Evolutionary conservation across 768 basidiomycete genomes (phyloP).

Genomic region (Clavaria fumosa): DNA sequence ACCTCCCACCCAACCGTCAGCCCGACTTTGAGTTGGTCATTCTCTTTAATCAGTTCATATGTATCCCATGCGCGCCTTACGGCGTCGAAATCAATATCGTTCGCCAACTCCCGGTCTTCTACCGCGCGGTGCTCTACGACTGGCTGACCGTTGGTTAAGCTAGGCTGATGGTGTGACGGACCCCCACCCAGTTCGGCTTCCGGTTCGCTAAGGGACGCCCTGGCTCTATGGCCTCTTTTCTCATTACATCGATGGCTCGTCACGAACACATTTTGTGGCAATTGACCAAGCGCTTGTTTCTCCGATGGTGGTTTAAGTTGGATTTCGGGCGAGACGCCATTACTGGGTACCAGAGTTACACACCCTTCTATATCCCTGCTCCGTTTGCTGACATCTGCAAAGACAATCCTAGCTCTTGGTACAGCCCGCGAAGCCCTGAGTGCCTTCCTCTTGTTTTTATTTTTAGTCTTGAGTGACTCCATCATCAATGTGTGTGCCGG

Average conservation of each 20-base stretch:
- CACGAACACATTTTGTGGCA: constrained; percentile 53
- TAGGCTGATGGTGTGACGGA: neutral
- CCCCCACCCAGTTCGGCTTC: constrained; percentile 14
- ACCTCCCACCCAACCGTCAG: constrained; percentile 37
- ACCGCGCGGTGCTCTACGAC: neutral
- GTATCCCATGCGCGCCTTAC: constrained; percentile 19
- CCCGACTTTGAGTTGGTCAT: constrained; percentile 17
- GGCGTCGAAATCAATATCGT: neutral
- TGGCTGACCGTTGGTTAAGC: neutral
- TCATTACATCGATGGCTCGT: constrained; percentile 61
- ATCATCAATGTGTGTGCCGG: neutral
- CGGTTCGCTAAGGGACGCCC: constrained; percentile 13
- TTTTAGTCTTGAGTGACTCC: constrained; percentile 17
- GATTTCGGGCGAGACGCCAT: too few species aligned
- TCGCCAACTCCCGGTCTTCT: neutral
- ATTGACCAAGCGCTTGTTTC: constrained; percentile 27
- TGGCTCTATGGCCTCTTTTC: constrained; percentile 30
- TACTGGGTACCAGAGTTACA: constrained; percentile 10
- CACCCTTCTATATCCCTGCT: neutral
- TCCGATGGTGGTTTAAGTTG: constrained; percentile 53
- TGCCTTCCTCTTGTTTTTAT: constrained; percentile 63
- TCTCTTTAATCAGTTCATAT: constrained; percentile 12
- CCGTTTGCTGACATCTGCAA: constrained; percentile 12
- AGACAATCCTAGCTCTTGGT: constrained; percentile 41
- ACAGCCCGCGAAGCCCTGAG: constrained; percentile 36